These are phyloP conservation scores for Adenanthera pavonina DNA, from an alignment of 306 rosid species.

Conservation along the genomic window DNA sequence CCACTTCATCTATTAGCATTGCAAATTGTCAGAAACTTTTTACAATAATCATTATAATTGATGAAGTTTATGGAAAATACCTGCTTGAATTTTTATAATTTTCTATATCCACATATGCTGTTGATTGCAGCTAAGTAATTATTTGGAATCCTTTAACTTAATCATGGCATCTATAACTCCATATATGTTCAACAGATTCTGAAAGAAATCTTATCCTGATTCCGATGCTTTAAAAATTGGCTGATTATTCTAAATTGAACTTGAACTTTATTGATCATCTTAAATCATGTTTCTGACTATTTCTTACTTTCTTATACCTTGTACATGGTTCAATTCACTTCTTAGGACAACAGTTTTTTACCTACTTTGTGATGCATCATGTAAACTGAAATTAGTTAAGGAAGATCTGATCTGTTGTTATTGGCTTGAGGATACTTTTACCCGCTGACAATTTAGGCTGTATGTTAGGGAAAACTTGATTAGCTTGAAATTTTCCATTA, in stretches of 20 bases:
- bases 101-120: not conserved
- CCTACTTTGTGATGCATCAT: not conserved
- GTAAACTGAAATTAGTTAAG: not conserved
- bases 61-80: not conserved
- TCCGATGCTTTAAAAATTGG: not conserved
- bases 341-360: not conserved
- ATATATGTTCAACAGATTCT: not conserved
- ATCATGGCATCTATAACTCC: not conserved
- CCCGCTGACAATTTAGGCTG: not conserved
- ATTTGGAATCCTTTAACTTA: not conserved
- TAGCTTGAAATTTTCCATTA: not conserved
- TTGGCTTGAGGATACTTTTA: no score
- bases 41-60: conserved; percentile 8
- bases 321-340: not conserved
- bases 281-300: not conserved
- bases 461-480: not conserved
- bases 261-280: not conserved
- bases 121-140: not conserved
- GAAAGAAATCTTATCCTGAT: not conserved
- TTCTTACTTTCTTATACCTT: not conserved
- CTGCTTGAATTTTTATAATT: conserved; percentile 1
- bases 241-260: not conserved
- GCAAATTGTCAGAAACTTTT: not conserved
- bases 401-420: not conserved
- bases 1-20: not conserved